Evolutionary conservation across 2,329 filamentous ascomycete species (phyloP).

Genomic region (Coniella vitis): DNA sequence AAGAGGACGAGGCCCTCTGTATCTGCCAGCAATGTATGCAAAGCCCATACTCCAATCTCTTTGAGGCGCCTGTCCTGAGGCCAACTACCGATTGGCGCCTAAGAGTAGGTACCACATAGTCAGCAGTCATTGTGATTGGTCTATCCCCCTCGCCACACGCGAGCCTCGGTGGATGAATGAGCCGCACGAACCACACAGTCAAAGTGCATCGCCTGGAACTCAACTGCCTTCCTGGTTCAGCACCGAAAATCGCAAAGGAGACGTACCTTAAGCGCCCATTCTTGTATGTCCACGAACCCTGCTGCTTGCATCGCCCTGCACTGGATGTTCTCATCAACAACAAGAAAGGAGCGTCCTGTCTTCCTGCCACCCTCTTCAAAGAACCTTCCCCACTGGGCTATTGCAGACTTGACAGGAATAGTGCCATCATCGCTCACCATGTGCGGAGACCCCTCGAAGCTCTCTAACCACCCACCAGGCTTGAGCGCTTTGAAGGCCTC

Average conservation of each 20-base stretch:
- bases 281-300: conserved; percentile 51
- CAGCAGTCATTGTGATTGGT: no score
- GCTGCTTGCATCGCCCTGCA: conserved; percentile 44
- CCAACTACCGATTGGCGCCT: conserved; percentile 24
- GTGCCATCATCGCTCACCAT: conserved; percentile 23
- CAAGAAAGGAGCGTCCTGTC: conserved; percentile 39
- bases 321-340: conserved; percentile 45
- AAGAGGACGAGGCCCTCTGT: conserved; percentile 21
- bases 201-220: no score
- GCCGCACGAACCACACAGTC: no score
- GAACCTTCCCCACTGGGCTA: conserved; percentile 21
- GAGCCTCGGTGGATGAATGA: no score
- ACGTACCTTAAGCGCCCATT: conserved; percentile 42
- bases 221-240: neutral
- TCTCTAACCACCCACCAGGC: conserved; percentile 39
- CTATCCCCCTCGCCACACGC: no score
- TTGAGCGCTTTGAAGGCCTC: conserved; percentile 42
- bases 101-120: neutral
- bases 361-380: conserved; percentile 36
- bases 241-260: neutral
- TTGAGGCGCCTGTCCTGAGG: conserved; percentile 22
- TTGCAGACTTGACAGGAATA: conserved; percentile 15
- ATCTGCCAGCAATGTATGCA: conserved; percentile 11
- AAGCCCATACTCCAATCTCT: conserved; percentile 20
- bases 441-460: conserved; percentile 16